Conservation (phyloP, 768 basidiomycete genomes). For the Galerina sulciceps region DNA sequence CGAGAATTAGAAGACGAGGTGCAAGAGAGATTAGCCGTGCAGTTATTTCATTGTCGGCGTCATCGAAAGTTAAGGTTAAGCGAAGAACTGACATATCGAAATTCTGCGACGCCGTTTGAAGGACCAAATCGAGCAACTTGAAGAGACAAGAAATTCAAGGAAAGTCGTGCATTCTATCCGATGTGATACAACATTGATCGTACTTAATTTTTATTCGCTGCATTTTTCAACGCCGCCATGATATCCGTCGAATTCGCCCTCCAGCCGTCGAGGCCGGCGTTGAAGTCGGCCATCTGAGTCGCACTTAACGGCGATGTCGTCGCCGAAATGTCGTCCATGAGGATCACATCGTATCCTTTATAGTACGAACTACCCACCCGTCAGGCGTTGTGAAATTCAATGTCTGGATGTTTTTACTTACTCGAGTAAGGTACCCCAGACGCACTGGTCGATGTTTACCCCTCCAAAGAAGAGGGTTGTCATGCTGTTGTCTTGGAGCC, state of each 20-base stretch:
- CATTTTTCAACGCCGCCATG: slow-evolving; percentile 19
- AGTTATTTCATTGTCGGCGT: too few species aligned
- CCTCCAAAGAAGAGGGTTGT: slow-evolving; percentile 38
- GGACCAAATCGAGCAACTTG: too few species aligned
- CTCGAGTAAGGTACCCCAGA: slow-evolving; percentile 36
- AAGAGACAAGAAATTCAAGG: too few species aligned
- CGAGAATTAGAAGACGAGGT: too few species aligned
- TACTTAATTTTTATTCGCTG: background rate
- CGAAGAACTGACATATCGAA: too few species aligned
- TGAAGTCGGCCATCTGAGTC: slow-evolving; percentile 35
- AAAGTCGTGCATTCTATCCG: too few species aligned
- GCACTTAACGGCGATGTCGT: slow-evolving; percentile 33
- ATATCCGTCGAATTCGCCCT: slow-evolving; percentile 33
- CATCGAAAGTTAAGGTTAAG: too few species aligned
- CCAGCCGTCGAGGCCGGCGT: slow-evolving; percentile 32
- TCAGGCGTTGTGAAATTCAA: background rate
- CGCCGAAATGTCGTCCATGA: slow-evolving; percentile 36
- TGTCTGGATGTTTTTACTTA: slow-evolving; percentile 8
- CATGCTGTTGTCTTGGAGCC: slow-evolving; percentile 35
- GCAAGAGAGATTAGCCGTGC: too few species aligned
- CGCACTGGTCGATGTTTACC: slow-evolving; percentile 39
- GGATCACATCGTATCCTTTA: slow-evolving; percentile 38
- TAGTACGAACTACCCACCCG: slow-evolving; percentile 30
- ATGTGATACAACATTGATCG: too few species aligned
- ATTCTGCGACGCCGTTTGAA: too few species aligned